Evolutionary conservation across 2,329 filamentous ascomycete genomes (phyloP), one percentile per base, ranked within the genome.

Genomic region (Ophiocordyceps robertsii): DNA sequence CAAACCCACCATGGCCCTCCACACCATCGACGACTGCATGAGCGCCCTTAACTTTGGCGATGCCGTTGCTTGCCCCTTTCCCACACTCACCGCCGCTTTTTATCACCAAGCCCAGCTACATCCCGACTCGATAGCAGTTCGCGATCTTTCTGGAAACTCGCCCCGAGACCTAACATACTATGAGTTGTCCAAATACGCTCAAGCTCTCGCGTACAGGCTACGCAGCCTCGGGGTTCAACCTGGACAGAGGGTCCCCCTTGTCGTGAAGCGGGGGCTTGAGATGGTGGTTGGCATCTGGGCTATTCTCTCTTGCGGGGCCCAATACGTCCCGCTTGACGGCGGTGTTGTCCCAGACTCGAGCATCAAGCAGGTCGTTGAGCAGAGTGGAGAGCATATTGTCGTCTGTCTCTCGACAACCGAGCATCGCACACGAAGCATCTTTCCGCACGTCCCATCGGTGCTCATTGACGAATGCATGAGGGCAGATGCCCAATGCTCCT

Each of bases 311-410:
- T 68, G 68, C 39, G 73, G 74, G 17, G 74, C 68, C 13, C 73
- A 78, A 47, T 79, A 79, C 51, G 65, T 77, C 6, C 75, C 75
- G 3, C 62, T 79, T 2, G 75, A 80, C 46, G 73, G 73, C 31
- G 68, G 69, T 6, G 63, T 73, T 29, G 67, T 70, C 10, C 61
- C 70, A 0, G 67, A 70, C 40, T 58, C 61, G 17, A 67, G 67
- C 3, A 60, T 78, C 27, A 56, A 58, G 21, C 66, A 70, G 43
- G 72, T 75, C 21, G 59, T 76, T 39, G 53, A 59, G 27, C 63
- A 77, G 48, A 66, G 69, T 3, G 55, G 57, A 12, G 61, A 65
- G 6, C 52, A 55, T 6, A 58, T 70, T 29, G 59, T 72, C 13
- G 54, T 77, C 6, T 76, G 71, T 49, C 54, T 75, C 11, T 48